phyloP scores from a whole-genome alignment of 2,329 filamentous ascomycete species.

The Pestalotiopsis sp. region DNA sequence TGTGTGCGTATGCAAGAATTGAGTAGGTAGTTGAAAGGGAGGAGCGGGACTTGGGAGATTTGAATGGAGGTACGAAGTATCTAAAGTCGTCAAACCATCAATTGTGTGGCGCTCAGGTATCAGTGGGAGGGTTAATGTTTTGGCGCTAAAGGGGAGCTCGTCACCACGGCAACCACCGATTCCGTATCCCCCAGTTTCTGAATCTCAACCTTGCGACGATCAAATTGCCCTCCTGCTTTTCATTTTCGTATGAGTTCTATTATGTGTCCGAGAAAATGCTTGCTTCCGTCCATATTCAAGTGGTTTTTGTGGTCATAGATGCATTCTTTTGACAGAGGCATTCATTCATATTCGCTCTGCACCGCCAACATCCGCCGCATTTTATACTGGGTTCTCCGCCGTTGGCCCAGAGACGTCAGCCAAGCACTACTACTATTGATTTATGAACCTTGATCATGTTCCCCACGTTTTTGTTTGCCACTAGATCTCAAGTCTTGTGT shows the following conservation, averaged over 20 bases:
- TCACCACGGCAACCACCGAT: constrained; percentile 6
- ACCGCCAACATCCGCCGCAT: background rate
- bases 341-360: background rate
- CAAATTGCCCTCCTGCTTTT: background rate
- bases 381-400: background rate
- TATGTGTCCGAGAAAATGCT: background rate
- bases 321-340: no score
- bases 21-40: background rate
- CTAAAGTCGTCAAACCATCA: background rate
- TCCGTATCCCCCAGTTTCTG: background rate
- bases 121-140: constrained; percentile 2
- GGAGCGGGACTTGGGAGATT: background rate
- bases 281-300: background rate
- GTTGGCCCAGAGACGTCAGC: background rate
- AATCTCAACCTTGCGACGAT: background rate
- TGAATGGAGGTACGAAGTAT: background rate
- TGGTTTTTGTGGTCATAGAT: no score
- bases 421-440: background rate
- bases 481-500: background rate
- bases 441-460: background rate
- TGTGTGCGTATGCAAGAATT: background rate
- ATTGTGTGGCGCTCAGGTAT: no score
- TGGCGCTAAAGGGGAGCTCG: constrained; percentile 1
- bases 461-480: background rate
- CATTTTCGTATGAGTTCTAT: background rate